Conservation (phyloP, 805 yeast species). For the Lipomyces orientalis region DNA sequence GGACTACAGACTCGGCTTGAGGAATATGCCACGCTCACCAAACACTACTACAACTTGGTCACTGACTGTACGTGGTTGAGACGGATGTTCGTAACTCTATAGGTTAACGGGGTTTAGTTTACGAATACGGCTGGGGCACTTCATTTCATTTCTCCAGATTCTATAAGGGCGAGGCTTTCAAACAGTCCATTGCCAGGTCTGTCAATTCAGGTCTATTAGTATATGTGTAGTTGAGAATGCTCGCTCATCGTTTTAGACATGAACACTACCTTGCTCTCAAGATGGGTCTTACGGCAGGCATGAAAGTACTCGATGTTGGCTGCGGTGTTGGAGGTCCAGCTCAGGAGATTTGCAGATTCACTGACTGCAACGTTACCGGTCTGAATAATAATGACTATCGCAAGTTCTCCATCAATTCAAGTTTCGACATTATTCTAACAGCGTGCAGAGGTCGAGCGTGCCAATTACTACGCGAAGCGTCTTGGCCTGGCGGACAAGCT, state of each 20-base stretch:
- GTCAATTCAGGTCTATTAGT: neutral
- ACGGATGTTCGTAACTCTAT: neutral
- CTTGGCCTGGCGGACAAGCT: conserved; percentile 73
- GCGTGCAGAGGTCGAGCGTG: conserved; percentile 77
- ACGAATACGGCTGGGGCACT: conserved; percentile 99
- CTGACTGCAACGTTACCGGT: conserved; percentile 85
- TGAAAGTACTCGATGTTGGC: conserved; percentile 95
- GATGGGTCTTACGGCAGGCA: conserved; percentile 76
- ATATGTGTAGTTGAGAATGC: neutral
- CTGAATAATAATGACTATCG: conserved; percentile 93
- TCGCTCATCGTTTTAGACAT: conserved; percentile 62
- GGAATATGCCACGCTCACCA: conserved; percentile 89
- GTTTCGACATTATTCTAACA: neutral
- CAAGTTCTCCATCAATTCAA: conserved; percentile 8
- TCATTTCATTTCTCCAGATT: conserved; percentile 97
- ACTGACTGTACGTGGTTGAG: conserved; percentile 65
- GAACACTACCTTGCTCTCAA: conserved; percentile 92
- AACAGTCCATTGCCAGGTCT: conserved; percentile 81
- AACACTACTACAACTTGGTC: conserved; percentile 93
- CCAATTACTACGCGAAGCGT: conserved; percentile 75
- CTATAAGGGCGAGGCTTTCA: conserved; percentile 90
- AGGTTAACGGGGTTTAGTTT: conserved; percentile 48
- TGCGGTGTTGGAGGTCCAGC: conserved; percentile 99
- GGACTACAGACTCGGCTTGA: conserved; percentile 58
- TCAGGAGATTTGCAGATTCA: conserved; percentile 90